Evolutionary conservation across 768 basidiomycete genomes (phyloP), one percentile per base, ranked within the genome.

Genomic region (Tulasnella sp.): DNA sequence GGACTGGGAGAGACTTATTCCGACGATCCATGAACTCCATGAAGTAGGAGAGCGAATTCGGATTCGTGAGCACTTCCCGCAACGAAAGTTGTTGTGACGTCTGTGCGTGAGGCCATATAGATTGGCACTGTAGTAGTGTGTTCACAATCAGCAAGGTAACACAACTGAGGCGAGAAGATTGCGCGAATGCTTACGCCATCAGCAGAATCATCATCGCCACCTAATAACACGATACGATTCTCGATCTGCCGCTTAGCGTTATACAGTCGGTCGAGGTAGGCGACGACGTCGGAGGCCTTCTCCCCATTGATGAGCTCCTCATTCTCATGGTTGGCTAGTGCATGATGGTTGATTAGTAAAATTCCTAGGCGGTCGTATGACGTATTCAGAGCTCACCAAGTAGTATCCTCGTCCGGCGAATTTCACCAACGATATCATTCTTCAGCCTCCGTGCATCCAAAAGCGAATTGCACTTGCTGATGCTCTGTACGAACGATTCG

Each of bases 21-120:
- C 87, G 81, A 13, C 96, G 81, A 65, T 98, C 96, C 90, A 97
- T 94, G 66, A 90, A 96, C 73, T 99, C 96, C 85, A 97, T 93
- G 73, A 95, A 89, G 69, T 96, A 95, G 1, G 89, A 91, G 2
- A 98, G 78, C 0, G 92, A 91, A 38, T 83, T 86, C 0, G 95
- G 94, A 65, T 91, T 93, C 23, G 84, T 75, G 2, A 99, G 80
- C 52, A 98, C 78, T 54, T 91, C 86, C 41, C 88, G 80, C 3
- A 95, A 76, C 0, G 79, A 75, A 23, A 88, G 71, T 10, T 58
- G 53, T 10, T 78, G 73, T 3, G 80, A 74, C 45, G 79, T 76
- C 72, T 67, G 42, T 67, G 67, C 61, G 51, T 83, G 82, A 45
- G 74, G 71, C 21, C 53, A 23, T 44, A 45, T 51, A 5, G 61